These are phyloP conservation scores for Voacanga thouarsii DNA, from an alignment of 257 asterid genomes.

Conservation along the genomic window DNA sequence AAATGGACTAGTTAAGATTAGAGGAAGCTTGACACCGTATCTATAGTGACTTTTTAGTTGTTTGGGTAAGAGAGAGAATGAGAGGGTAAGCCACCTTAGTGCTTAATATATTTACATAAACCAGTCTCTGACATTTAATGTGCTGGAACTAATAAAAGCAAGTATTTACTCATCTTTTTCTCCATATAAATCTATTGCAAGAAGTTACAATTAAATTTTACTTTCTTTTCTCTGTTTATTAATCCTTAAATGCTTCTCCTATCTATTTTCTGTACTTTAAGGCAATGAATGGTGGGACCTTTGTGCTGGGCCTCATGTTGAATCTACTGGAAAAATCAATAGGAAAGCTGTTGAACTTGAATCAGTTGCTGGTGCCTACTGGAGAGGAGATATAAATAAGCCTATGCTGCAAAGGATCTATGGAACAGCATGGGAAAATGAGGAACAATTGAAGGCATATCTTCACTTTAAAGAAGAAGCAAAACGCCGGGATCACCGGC, in stretches of 20 bases:
- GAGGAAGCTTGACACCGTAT: background rate
- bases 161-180: background rate
- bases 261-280: slow-evolving; percentile 22
- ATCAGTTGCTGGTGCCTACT: slow-evolving; percentile 99
- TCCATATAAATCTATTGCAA: background rate
- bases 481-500: slow-evolving; percentile 92
- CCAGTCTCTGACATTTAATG: background rate
- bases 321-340: slow-evolving; percentile 83
- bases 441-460: slow-evolving; percentile 83
- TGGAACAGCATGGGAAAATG: slow-evolving; percentile 99
- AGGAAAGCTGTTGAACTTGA: slow-evolving; percentile 88
- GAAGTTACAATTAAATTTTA: background rate
- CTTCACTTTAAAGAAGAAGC: slow-evolving; percentile 95
- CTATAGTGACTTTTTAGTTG: background rate
- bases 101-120: background rate
- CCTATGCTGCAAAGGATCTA: slow-evolving; percentile 96
- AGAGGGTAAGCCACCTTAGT: background rate
- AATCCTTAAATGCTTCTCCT: slow-evolving; percentile 2
- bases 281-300: slow-evolving; percentile 99
- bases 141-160: background rate
- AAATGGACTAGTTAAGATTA: background rate
- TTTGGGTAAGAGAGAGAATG: background rate
- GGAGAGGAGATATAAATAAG: slow-evolving; percentile 88
- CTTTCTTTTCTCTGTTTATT: background rate
- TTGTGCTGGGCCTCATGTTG: slow-evolving; percentile 99